Evolutionary conservation across 163 green algal species (phyloP).

Genomic region (Scenedesmus sp.): DNA sequence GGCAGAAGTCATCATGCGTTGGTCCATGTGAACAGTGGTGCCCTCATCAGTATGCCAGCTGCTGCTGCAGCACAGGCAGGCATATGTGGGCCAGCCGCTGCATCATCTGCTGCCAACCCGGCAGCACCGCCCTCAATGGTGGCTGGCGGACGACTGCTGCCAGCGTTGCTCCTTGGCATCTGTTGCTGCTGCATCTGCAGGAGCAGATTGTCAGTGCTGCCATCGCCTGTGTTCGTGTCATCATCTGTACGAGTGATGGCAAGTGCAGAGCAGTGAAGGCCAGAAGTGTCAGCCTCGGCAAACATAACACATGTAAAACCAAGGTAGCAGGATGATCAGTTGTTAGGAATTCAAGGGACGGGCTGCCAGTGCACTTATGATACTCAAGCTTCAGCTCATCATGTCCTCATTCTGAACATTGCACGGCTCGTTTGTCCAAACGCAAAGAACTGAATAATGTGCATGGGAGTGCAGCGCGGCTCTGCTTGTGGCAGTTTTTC

Average conservation of each 20-base stretch:
- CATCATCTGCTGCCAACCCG: not conserved
- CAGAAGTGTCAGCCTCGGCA: too few relatives aligned
- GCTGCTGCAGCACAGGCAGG: not conserved
- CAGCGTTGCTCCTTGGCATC: not conserved
- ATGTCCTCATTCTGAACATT: too few relatives aligned
- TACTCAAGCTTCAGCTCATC: too few relatives aligned
- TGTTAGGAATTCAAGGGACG: too few relatives aligned
- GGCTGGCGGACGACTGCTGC: not conserved
- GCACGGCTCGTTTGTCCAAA: too few relatives aligned
- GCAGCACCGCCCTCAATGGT: not conserved
- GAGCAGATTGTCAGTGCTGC: not conserved
- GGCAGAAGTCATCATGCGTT: not conserved
- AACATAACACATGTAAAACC: not conserved
- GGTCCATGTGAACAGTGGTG: slow-evolving; percentile 17
- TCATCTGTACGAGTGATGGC: not conserved
- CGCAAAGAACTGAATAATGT: too few relatives aligned
- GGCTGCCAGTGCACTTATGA: too few relatives aligned
- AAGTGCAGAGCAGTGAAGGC: not conserved
- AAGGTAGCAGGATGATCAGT: too few relatives aligned
- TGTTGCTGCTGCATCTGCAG: not conserved
- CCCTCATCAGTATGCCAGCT: slow-evolving; percentile 11
- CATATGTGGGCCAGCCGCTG: not conserved
- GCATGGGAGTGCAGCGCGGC: too few relatives aligned
- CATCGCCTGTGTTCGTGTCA: not conserved
- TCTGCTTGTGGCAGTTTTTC: too few relatives aligned